Conservation (phyloP, 2,329 filamentous ascomycete species). For the Dactylellina sp. region DNA sequence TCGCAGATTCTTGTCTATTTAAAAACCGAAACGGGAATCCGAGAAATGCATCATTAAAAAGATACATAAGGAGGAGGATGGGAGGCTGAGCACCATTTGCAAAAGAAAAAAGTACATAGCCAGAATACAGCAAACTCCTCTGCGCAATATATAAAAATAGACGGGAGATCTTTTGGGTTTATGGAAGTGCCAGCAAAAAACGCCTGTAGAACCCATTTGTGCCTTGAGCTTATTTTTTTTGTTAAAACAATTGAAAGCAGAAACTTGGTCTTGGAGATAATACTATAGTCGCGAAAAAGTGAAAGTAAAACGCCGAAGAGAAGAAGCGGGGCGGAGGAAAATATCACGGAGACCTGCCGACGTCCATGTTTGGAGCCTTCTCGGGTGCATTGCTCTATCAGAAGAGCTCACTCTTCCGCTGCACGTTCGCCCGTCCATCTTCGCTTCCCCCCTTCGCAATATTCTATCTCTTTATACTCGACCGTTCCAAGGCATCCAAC, state of each 20-base stretch:
- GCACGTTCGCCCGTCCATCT: not conserved
- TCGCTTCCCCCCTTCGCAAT: conserved; percentile 23
- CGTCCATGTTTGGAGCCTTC: not conserved
- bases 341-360: not conserved
- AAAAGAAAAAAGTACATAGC: not conserved
- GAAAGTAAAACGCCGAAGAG: conserved; percentile 19
- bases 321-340: not conserved
- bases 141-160: conserved; percentile 7
- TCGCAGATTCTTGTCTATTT: not conserved
- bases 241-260: conserved; percentile 34
- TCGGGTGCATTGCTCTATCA: not conserved
- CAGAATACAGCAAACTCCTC: conserved; percentile 3
- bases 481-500: conserved; percentile 81
- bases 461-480: conserved; percentile 50
- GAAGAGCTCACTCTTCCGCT: not conserved
- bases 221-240: conserved; percentile 22
- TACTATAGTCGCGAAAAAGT: conserved; percentile 34
- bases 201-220: conserved; percentile 51
- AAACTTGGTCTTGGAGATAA: conserved; percentile 45
- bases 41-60: not conserved
- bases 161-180: conserved; percentile 7
- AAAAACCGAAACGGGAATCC: not conserved
- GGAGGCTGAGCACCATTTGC: not conserved
- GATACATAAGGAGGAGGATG: not conserved
- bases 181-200: conserved; percentile 18